Percentiles rank a stretch among this genome's conserved stretches.
phyloP scores from a whole-genome alignment of 2,329 filamentous ascomycete species.

The Colletotrichum tropicale region DNA sequence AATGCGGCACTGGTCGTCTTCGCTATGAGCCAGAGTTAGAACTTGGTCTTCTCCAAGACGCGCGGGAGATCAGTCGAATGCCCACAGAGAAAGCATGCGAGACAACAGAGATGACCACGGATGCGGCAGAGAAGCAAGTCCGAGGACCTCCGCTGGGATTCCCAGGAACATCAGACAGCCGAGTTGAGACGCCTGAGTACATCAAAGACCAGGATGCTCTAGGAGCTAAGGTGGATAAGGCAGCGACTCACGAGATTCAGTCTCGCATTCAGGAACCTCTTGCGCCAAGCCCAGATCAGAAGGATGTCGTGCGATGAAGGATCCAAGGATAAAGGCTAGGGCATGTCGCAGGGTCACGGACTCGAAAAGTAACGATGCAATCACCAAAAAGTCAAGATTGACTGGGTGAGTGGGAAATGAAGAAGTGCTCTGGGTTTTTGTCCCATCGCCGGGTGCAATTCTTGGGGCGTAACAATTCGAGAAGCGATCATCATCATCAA shows the following conservation, averaged over 20 bases:
- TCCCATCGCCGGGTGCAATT: too few relatives aligned
- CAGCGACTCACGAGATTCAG: neutral
- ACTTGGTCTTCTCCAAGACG: neutral
- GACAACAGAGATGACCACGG: neutral
- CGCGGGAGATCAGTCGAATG: neutral
- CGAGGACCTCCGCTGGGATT: neutral
- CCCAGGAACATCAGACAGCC: neutral
- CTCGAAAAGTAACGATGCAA: neutral
- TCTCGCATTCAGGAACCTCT: neutral
- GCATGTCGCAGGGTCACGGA: accelerated
- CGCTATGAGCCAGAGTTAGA: neutral
- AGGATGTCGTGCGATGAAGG: neutral
- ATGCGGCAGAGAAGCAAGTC: neutral
- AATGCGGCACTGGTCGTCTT: neutral
- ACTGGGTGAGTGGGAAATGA: neutral
- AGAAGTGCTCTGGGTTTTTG: neutral
- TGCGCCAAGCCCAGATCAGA: too few relatives aligned
- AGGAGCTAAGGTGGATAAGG: neutral
- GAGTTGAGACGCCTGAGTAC: neutral
- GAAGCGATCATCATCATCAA: neutral
- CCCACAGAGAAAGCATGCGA: neutral
- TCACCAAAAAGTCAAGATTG: neutral
- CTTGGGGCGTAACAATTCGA: accelerated
- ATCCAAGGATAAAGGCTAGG: accelerated
- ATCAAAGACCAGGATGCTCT: neutral